Evolutionary conservation across 139 green algal species (phyloP), one percentile per base, ranked within the genome.

Genomic region (Picochlorum sp.): DNA sequence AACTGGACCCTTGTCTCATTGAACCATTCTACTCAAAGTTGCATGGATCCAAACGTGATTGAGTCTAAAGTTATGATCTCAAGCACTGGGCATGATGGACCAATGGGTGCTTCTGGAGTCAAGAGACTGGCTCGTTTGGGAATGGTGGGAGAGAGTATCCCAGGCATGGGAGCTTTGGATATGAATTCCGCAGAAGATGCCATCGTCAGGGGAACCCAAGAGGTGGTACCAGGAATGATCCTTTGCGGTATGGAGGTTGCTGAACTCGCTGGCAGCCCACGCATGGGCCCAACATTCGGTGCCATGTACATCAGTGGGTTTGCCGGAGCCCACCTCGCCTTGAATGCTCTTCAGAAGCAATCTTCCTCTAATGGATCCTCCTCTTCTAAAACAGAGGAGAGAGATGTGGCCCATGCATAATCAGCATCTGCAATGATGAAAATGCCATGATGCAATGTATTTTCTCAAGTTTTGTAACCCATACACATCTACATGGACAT

Each of bases 1-100:
- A 98, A 98, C 88, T 98, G 92, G 92, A 91, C 92, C 3, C 84
- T 97, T 57, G 92, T 98, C 7, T 83, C 91, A n/a, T 83, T 96
- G 44, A 88, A 93, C 81, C 92, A 98, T 73, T 84, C 94, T 80
- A 97, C 91, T 31, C 91, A 95, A 79, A 90, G 81, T 51, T 97
- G 91, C 89, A 97, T 97, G 91, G 89, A 96, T 81, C 89, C 89
- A 71, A 96, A 96, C 66, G 85, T 92, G 2, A 79, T 95, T 11
- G 83, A 91, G 75, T 73, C 83, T 62, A 93, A 93, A 79, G 83
- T 97, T 15, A 88, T 98, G 44, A 86, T 98, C 6, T 89, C 77
- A 3, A 88, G 83, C 15, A 95, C 85, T 51, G 92, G 92, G 49
- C 92, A 98, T 69, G 92, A 98, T 69, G 92, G 92, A 45, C 92